Evolutionary conservation across 2,329 filamentous ascomycete genomes (phyloP), one percentile per base, ranked within the genome.

Genomic region (Aspergillus fijiensis): DNA sequence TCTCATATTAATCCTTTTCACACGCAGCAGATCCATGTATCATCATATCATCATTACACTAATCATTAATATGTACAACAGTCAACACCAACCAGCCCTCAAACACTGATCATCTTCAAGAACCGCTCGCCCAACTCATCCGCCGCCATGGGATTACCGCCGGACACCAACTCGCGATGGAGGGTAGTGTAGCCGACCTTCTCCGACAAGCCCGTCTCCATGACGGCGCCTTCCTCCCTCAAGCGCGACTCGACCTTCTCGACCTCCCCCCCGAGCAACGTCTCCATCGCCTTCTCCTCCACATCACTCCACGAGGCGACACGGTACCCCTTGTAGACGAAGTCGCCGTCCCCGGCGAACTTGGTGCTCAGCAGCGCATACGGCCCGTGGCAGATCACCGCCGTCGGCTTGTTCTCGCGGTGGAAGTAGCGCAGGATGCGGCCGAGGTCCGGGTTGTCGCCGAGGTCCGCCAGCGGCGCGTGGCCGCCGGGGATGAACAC

Each of bases 281-380:
- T 77, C 71, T 82, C 80, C 76, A 81, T 79, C 21, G 77, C 57
- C 64, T 74, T 77, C 68, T 81, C 80, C 65, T 81, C 79, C 0
- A 69, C 72, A 66, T 81, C 77, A 48, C 76, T 78, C 74, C 77
- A 81, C 42, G 72, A 73, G 1, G 78, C 81, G 33, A 81, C 74
- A 64, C 76, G 74, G 61, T 81, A 81, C 16, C 77, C 79, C 48
- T 78, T 75, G 60, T 81, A 81, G 25, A 72, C 76, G 53, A 81
- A 81, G 31, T 70, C 67, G 1, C 71, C 70, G 51, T 70, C 68
- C 0, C 72, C 75, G 0, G 66, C 71, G 16, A 66, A 62, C 63
- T 76, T 78, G 0, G 79, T 81, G 4, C 74, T 77, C 14, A 82
- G 59, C 42, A 81, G 72, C 1, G 78, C 80, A 65, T 76, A 80